These are phyloP conservation scores for Salix purpurea DNA, from an alignment of 345 rosid genomes.

Conservation along the genomic window DNA sequence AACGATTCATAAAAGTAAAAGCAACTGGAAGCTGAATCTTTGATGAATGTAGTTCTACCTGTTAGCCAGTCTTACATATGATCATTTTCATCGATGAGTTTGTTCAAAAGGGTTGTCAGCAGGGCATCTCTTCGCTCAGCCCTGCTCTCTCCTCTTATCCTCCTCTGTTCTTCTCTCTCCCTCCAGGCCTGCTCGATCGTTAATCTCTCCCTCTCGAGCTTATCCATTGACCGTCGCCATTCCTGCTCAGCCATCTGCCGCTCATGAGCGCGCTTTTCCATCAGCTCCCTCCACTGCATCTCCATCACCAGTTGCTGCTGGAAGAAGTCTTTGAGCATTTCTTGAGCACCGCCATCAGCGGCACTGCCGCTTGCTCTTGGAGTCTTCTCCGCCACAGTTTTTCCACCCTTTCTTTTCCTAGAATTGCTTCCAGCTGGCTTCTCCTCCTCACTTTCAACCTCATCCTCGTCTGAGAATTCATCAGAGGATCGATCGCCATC, in stretches of 20 bases:
- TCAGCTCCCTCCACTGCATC: conserved; percentile 44
- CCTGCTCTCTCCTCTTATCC: conserved; percentile 45
- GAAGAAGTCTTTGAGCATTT: conserved; percentile 44
- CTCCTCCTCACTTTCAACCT: conserved; percentile 35
- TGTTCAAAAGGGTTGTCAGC: conserved; percentile 43
- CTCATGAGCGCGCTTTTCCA: conserved; percentile 46
- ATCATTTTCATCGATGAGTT: conserved; percentile 33
- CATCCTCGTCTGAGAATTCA: conserved; percentile 39
- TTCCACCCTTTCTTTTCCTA: conserved; percentile 42
- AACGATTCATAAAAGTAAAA: neutral
- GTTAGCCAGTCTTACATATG: conserved; percentile 6
- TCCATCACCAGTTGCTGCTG: conserved; percentile 49
- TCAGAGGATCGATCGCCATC: conserved; percentile 24
- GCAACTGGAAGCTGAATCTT: neutral
- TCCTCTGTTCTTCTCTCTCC: conserved; percentile 56
- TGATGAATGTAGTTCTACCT: neutral
- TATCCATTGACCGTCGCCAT: conserved; percentile 49
- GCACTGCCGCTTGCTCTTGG: conserved; percentile 13
- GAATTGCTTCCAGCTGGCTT: conserved; percentile 23
- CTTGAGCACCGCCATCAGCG: conserved; percentile 16
- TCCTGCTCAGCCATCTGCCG: conserved; percentile 46
- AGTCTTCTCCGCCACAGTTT: conserved; percentile 14
- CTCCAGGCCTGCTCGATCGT: conserved; percentile 44
- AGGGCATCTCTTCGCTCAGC: conserved; percentile 53
- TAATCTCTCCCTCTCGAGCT: conserved; percentile 51